A percentile compares a stretch with the other conserved stretches of the same genome.
phyloP scores from a whole-genome alignment of 768 basidiomycete species.

The Boletus sp. region DNA sequence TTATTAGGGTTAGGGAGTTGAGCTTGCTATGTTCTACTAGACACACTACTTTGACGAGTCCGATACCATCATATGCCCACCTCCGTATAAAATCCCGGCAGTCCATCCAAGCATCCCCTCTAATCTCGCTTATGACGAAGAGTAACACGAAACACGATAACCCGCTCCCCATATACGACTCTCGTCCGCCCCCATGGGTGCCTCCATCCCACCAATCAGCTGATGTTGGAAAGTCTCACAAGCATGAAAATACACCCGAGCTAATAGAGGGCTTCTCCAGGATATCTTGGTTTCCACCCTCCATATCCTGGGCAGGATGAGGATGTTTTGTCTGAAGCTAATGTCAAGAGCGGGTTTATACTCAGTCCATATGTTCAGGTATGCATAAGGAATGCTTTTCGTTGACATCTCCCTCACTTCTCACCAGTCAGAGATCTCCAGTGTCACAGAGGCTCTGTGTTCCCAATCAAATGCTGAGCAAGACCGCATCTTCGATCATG shows the following conservation, averaged over 20 bases:
- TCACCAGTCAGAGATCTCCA: constrained; percentile 22
- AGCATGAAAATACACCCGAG: background rate
- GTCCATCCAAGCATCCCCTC: background rate
- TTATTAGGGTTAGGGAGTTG: background rate
- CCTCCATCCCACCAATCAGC: constrained; percentile 62
- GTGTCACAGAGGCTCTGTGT: constrained; percentile 12
- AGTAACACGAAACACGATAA: constrained; percentile 25
- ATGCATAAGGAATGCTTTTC: constrained; percentile 20
- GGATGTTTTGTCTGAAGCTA: constrained; percentile 60
- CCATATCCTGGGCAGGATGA: constrained; percentile 74
- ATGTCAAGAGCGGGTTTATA: constrained; percentile 64
- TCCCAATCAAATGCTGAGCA: constrained; percentile 27
- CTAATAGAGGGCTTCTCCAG: constrained; percentile 33
- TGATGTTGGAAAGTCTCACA: constrained; percentile 56
- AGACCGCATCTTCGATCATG: constrained; percentile 47
- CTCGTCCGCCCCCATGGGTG: constrained; percentile 70
- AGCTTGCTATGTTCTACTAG: too few relatives aligned
- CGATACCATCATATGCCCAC: background rate
- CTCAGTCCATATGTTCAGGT: constrained; percentile 57
- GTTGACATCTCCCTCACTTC: background rate
- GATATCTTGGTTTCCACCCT: constrained; percentile 74
- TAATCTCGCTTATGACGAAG: constrained; percentile 19
- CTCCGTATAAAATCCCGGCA: background rate
- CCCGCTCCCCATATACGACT: constrained; percentile 54
- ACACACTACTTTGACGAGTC: background rate